Base-by-base conservation (phyloP, 805 yeast genomes). In the Yarrowia porcina region DNA sequence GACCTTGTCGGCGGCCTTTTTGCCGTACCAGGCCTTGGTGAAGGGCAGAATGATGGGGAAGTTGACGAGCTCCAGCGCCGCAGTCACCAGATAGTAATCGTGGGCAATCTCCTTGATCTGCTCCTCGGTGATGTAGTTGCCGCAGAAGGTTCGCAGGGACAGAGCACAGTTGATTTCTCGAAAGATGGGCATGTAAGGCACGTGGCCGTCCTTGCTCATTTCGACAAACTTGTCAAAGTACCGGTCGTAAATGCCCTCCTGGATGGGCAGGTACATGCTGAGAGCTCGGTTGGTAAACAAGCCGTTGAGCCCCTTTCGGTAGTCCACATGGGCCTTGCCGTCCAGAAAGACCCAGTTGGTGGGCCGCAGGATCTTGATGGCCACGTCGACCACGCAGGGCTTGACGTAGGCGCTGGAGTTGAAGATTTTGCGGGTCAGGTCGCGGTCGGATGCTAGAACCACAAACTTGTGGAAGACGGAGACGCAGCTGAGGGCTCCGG, bases 301-400 rank as follows among this genome's bases (percentile, higher is more conserved):
- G 7, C 96, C 96, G 73, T 94, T 93, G 72, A 94, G 79, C 13
- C 94, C 86, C 74, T 85, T 86, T 77, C 99, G 86, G 77, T 93
- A 94, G 76, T 94, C 99, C 64, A 86, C 84, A 71, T 94, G 99
- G 33, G 86, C 96, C 77, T 91, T 91, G 69, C 99, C 99, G 72
- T 94, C 99, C 71, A 91, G 77, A 75, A 94, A 94, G 36, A 94
- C 99, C 99, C 99, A 94, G 79, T 93, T 94, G 49, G 93, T 81
- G 50, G 98, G 97, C 76, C 98, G 85, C 71, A 94, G 79, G 68
- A 94, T 90, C 77, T 94, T 94, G 66, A 86, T 81, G 20, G 99
- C 99, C 62, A 91, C 98, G 73, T 94, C 99, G 67, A 94, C 99
- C 65, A 94, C 97, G 78, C 99, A 94, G 6, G 99, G 99, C 75